Evolutionary conservation across 331 rosid species (phyloP).

Genomic region (Saraca asoca): DNA sequence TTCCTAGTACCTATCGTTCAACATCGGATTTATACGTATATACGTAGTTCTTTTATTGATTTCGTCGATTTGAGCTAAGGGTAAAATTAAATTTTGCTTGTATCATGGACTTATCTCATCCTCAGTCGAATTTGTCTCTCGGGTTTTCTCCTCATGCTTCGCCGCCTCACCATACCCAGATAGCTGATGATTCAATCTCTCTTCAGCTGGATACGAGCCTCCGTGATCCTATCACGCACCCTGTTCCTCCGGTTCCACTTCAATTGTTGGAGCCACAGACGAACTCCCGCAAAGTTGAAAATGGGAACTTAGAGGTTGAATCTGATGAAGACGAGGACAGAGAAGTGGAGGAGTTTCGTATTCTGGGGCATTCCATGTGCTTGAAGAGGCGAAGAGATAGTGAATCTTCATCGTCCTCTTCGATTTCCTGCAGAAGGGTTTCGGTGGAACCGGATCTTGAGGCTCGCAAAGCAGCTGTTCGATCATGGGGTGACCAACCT

Average conservation of each 20-base stretch:
- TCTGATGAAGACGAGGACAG: slow-evolving; percentile 39
- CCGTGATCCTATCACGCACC: slow-evolving; percentile 44
- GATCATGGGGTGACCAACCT: slow-evolving; percentile 68
- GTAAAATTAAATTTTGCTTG: not conserved
- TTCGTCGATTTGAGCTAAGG: slow-evolving; percentile 1
- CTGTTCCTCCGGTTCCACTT: slow-evolving; percentile 53
- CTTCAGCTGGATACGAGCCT: slow-evolving; percentile 65
- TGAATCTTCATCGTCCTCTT: slow-evolving; percentile 53
- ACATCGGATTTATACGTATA: not conserved
- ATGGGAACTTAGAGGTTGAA: slow-evolving; percentile 29
- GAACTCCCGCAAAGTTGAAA: slow-evolving; percentile 24
- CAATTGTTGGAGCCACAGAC: slow-evolving; percentile 68
- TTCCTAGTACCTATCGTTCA: not conserved
- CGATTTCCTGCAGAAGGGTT: slow-evolving; percentile 38
- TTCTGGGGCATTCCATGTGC: slow-evolving; percentile 87
- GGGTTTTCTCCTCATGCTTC: slow-evolving; percentile 65
- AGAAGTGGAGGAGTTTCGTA: slow-evolving; percentile 71
- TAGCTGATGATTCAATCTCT: slow-evolving; percentile 58
- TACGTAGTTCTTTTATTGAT: not conserved
- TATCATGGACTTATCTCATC: slow-evolving; percentile 58
- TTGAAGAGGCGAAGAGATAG: slow-evolving; percentile 68
- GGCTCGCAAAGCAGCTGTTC: slow-evolving; percentile 52
- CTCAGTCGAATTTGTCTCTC: slow-evolving; percentile 64
- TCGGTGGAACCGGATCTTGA: slow-evolving; percentile 56
- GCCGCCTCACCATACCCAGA: slow-evolving; percentile 52